Evolutionary conservation across 441 rosid genomes (phyloP).

Genomic region (Arabidopsis lyrata): DNA sequence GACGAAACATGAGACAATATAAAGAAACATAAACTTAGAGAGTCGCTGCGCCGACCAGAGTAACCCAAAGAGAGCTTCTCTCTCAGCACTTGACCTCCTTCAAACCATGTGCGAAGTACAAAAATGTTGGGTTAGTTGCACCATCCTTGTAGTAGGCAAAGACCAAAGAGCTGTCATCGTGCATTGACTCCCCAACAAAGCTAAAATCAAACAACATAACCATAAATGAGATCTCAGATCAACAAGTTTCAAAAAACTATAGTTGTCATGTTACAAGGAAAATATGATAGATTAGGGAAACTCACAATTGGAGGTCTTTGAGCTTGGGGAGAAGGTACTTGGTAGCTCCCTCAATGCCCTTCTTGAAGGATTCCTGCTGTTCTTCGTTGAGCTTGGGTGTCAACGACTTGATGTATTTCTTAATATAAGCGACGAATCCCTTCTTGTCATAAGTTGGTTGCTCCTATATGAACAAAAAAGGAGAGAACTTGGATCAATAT

Average conservation of each 20-base stretch:
- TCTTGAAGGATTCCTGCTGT: conserved; percentile 67
- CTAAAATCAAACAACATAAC: conserved; percentile 49
- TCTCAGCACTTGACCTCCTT: conserved; percentile 94
- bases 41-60: conserved; percentile 36
- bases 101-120: conserved; percentile 84
- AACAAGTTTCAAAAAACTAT: not conserved
- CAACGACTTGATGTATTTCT: conserved; percentile 81
- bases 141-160: conserved; percentile 99
- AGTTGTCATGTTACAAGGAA: not conserved
- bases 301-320: conserved; percentile 93
- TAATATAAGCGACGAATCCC: conserved; percentile 67
- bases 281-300: not conserved
- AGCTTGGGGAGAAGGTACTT: conserved; percentile 86
- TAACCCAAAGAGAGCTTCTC: conserved; percentile 15
- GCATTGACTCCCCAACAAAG: conserved; percentile 97
- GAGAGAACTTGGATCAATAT: not conserved
- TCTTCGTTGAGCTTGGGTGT: conserved; percentile 72
- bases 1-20: conserved; percentile 19
- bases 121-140: conserved; percentile 90
- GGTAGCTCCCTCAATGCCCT: conserved; percentile 86
- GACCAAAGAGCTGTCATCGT: conserved; percentile 73
- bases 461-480: conserved; percentile 55
- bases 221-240: not conserved
- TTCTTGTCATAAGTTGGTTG: conserved; percentile 96
- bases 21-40: conserved; percentile 25